phyloP scores from a whole-genome alignment of 176 grass and related monocot genomes.

The Juncus effusus region DNA sequence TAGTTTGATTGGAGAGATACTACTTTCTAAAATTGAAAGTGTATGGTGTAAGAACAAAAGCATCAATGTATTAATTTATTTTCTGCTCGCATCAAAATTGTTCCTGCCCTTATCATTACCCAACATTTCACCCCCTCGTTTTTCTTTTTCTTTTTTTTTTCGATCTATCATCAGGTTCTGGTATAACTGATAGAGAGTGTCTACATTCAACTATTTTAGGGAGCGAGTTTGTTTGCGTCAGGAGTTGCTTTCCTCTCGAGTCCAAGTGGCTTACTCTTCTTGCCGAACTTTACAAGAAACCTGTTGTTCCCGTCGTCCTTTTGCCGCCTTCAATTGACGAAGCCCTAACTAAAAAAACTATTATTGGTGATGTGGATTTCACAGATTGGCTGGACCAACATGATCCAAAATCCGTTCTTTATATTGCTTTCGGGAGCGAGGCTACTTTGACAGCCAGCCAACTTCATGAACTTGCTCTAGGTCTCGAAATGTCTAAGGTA shows the following conservation, averaged over 20 bases:
- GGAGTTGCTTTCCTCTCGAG: conserved; percentile 32
- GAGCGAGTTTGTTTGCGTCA: too few relatives aligned
- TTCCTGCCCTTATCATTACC: too few relatives aligned
- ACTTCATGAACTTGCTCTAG: conserved; percentile 26
- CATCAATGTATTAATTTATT: too few relatives aligned
- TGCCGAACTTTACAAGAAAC: conserved; percentile 21
- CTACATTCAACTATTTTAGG: neutral
- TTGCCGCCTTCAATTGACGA: neutral
- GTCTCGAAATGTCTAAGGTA: conserved; percentile 30
- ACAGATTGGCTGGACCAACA: conserved; percentile 34
- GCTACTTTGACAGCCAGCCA: conserved; percentile 5
- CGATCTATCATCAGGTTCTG: too few relatives aligned
- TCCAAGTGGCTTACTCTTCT: conserved; percentile 19
- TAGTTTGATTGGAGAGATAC: too few relatives aligned
- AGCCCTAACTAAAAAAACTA: neutral
- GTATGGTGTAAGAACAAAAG: too few relatives aligned
- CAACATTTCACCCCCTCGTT: too few relatives aligned
- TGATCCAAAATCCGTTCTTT: conserved; percentile 24
- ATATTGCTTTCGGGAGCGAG: conserved; percentile 42
- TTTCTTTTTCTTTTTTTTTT: too few relatives aligned
- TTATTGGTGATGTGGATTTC: neutral
- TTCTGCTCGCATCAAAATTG: too few relatives aligned
- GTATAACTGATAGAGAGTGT: too few relatives aligned
- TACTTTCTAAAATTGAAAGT: too few relatives aligned
- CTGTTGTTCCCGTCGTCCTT: conserved; percentile 29